These are phyloP conservation scores for Inonotus hispidus DNA, from an alignment of 1,284 basidiomycete genomes.

Conservation along the genomic window DNA sequence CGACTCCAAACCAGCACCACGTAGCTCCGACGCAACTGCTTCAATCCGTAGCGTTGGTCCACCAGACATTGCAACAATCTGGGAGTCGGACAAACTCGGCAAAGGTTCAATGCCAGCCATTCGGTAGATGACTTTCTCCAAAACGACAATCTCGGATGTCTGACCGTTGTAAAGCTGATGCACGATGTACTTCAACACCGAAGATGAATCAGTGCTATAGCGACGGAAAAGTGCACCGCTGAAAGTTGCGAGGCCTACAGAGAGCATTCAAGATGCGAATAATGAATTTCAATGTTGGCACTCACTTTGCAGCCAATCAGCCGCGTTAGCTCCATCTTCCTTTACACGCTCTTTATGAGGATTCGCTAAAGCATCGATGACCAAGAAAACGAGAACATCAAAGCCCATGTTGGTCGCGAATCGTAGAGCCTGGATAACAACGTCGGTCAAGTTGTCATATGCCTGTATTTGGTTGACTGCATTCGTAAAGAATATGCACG, in stretches of 20 bases:
- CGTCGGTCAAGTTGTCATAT: constrained; percentile 91
- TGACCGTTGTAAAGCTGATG: constrained; percentile 85
- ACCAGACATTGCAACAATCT: constrained; percentile 86
- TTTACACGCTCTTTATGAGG: constrained; percentile 84
- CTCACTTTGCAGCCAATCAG: constrained; percentile 92
- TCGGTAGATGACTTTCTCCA: constrained; percentile 89
- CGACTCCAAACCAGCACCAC: constrained; percentile 66
- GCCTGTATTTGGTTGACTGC: constrained; percentile 94
- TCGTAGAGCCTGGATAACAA: constrained; percentile 86
- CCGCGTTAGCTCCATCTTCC: constrained; percentile 87
- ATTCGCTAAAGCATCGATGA: constrained; percentile 86
- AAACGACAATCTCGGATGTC: constrained; percentile 85
- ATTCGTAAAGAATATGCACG: constrained; percentile 85
- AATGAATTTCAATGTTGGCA: constrained; percentile 19
- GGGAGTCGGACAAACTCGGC: constrained; percentile 82
- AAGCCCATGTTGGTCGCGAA: constrained; percentile 91
- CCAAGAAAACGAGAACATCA: constrained; percentile 86
- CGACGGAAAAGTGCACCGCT: constrained; percentile 89
- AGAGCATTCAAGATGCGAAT: constrained; percentile 14
- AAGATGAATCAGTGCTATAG: constrained; percentile 79
- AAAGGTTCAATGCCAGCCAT: constrained; percentile 95
- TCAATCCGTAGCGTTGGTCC: constrained; percentile 86
- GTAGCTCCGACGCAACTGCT: constrained; percentile 65
- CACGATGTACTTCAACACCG: constrained; percentile 85
- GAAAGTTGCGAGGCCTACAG: constrained; percentile 82